phyloP scores from a whole-genome alignment of 208 protist genomes.

The Wallacemonas sp. region DNA sequence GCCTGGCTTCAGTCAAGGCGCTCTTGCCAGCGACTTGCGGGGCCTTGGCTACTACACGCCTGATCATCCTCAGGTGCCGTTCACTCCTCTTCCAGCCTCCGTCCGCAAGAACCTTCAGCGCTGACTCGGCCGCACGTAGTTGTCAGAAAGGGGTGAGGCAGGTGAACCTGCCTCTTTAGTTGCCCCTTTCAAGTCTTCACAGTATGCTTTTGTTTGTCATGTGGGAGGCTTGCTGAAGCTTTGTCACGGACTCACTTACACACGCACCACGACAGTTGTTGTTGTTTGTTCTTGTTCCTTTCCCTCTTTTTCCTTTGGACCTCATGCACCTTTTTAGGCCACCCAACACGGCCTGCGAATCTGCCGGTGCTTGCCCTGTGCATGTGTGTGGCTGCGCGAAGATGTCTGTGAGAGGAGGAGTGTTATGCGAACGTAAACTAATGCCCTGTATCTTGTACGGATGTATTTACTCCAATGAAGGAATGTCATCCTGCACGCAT shows the following conservation, averaged over 20 bases:
- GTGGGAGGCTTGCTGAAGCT: neutral
- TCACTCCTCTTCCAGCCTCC: slow-evolving; percentile 12
- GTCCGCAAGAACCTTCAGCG: slow-evolving; percentile 21
- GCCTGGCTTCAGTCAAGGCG: slow-evolving; percentile 81
- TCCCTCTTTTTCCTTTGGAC: neutral
- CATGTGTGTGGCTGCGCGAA: no score
- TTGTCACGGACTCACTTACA: no score
- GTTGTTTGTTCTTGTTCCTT: neutral
- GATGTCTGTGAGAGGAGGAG: no score
- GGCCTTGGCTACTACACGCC: slow-evolving; percentile 86
- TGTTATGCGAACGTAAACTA: no score
- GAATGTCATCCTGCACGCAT: no score
- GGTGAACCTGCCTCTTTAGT: neutral
- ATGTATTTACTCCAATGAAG: no score
- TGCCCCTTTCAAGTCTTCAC: neutral
- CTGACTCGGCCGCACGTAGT: no score
- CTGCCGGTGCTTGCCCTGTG: no score
- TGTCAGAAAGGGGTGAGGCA: neutral
- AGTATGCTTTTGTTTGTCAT: slow-evolving; percentile 5
- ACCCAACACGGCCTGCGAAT: no score
- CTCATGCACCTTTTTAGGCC: neutral
- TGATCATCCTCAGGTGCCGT: slow-evolving; percentile 82
- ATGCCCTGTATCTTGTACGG: no score
- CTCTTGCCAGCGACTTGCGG: slow-evolving; percentile 67
- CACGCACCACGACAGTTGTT: no score